phyloP scores from a whole-genome alignment of 139 green algal genomes.

The Tetraselmis striata region DNA sequence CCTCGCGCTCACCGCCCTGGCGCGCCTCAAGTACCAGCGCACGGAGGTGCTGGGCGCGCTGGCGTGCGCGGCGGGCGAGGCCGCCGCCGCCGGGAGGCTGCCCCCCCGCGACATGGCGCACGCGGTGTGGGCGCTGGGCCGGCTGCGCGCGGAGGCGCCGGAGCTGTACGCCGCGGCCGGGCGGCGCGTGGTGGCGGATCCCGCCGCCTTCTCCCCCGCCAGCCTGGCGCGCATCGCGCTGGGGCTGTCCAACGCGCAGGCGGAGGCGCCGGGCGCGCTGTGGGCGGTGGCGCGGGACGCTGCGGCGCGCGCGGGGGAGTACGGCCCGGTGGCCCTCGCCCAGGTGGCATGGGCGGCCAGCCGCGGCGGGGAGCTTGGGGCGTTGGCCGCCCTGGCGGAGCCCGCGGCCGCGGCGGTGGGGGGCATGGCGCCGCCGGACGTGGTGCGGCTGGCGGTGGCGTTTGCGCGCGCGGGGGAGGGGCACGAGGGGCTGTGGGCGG shows the following conservation, averaged over 20 bases:
- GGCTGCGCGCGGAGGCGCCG: neutral
- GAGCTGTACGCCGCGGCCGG: neutral
- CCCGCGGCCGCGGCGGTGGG: neutral
- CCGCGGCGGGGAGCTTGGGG: neutral
- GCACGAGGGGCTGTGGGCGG: too few relatives aligned
- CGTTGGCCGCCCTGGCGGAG: neutral
- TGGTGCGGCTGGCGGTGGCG: neutral
- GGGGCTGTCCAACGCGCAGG: neutral
- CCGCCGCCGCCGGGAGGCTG: neutral
- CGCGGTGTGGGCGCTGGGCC: neutral
- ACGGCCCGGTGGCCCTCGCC: neutral
- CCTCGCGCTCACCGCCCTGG: neutral
- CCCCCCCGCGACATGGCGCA: neutral
- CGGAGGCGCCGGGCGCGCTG: neutral
- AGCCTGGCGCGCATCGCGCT: neutral
- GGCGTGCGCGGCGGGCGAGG: too few relatives aligned
- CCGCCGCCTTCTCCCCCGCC: neutral
- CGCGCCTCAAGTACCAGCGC: neutral
- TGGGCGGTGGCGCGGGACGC: neutral
- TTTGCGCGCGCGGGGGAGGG: neutral
- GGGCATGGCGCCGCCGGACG: neutral
- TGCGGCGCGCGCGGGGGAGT: neutral
- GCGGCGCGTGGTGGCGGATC: neutral
- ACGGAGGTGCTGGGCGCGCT: neutral
- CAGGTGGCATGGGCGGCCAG: neutral